These are phyloP conservation scores for Cyclanthera cordifolia DNA, from an alignment of 306 rosid species.

Conservation along the genomic window DNA sequence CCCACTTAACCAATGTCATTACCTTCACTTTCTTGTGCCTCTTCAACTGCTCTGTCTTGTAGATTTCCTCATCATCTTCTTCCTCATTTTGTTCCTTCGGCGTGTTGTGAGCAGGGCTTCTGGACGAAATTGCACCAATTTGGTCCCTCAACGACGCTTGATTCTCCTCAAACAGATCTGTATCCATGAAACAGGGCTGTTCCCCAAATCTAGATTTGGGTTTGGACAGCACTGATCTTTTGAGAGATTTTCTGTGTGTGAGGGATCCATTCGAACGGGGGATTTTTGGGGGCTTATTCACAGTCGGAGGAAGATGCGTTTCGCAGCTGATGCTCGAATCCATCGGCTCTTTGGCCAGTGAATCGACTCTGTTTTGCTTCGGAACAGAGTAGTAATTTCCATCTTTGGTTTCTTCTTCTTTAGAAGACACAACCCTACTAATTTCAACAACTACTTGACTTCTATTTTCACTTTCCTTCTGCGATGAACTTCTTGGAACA, in stretches of 20 bases:
- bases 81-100: conserved; percentile 25
- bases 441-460: conserved; percentile 43
- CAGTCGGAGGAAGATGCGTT: conserved; percentile 18
- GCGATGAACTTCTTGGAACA: conserved; percentile 43
- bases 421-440: background rate
- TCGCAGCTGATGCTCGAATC: conserved; percentile 11
- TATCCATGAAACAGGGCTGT: conserved; percentile 32
- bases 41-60: conserved; percentile 41
- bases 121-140: conserved; percentile 33
- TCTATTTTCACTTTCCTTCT: conserved; percentile 33
- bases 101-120: conserved; percentile 13
- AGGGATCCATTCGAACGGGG: conserved; percentile 19
- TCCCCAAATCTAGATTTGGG: conserved; percentile 88
- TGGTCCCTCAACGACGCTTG: conserved; percentile 27
- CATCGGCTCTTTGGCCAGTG: background rate
- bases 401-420: conserved; percentile 1
- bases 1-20: conserved; percentile 36
- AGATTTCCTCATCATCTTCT: conserved; percentile 55
- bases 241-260: conserved; percentile 27
- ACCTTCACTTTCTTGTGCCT: conserved; percentile 32
- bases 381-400: conserved; percentile 15
- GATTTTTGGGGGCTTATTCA: conserved; percentile 44
- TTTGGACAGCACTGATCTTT: conserved; percentile 48
- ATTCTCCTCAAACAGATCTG: conserved; percentile 36
- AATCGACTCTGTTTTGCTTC: conserved; percentile 5